Base-by-base conservation (phyloP, 768 basidiomycete species). In the Nidularia sp. region DNA sequence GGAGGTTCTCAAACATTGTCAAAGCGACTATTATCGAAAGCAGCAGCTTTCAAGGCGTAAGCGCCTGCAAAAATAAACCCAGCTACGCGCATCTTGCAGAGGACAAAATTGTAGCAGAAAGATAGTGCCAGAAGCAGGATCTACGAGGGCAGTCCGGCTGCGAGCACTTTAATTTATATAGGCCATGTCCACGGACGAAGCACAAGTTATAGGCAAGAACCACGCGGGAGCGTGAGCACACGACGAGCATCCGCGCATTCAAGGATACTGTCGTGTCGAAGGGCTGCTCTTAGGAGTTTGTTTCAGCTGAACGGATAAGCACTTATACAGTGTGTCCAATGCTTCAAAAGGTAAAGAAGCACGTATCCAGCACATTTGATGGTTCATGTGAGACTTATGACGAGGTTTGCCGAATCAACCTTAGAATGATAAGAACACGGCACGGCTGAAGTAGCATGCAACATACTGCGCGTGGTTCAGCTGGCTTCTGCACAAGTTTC, bases 1-100 rank as follows among this genome's bases (percentile, higher is more conserved):
- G 6, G 33, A 70, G 77, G 52, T 7, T 7, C 7, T 7, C 36
- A 39, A 59, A 85, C 85, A 58, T 86, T 88, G 64, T 88, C 85
- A 62, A 72, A 82, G 47, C 83, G 73, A 54, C 71, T 71, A 57
- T 76, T 76, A 65, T 84, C 80, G 59, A 81, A 85, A 18, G 78
- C 80, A 48, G 49, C 52, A 13, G 58, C 59, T 42, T 47, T 53
- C 44, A 55, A 39, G 36, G n/a, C n/a, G 36, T 8, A 39, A n/a
- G n/a, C n/a, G n/a, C n/a, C n/a, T n/a, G n/a, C n/a, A n/a, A n/a
- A n/a, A n/a, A n/a, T n/a, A n/a, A n/a, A n/a, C n/a, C n/a, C 36
- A 32, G 9, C 34, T 18, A 31, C 25, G 29, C 45, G 35, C 25
- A 53, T 47, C 32, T 29, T 15, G 34, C 12, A 60, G 33, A 44